A percentile compares a stretch with the other conserved stretches of the same genome.
Conservation (phyloP, 2,329 filamentous ascomycete genomes). For the Coniochaeta hoffmannii region DNA sequence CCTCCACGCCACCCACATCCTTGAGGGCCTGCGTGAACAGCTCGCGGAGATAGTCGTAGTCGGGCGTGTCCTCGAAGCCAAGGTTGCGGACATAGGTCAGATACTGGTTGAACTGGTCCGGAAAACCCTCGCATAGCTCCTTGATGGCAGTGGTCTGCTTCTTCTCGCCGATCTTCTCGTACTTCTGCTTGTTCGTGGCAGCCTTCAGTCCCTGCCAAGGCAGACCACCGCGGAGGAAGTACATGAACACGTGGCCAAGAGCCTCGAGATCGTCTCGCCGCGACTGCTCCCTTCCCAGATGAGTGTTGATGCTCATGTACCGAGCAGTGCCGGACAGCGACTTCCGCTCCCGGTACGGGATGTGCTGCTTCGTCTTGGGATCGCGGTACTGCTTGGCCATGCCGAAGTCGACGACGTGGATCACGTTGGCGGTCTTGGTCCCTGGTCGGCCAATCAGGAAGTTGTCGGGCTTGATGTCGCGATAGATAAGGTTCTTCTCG, state of each 20-base stretch:
- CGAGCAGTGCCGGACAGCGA: slow-evolving; percentile 92
- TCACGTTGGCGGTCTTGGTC: slow-evolving; percentile 93
- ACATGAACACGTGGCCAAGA: slow-evolving; percentile 67
- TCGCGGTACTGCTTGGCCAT: slow-evolving; percentile 99
- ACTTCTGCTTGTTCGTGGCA: slow-evolving; percentile 88
- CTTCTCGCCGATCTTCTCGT: slow-evolving; percentile 99
- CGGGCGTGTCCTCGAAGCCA: slow-evolving; percentile 95
- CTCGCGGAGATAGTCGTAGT: slow-evolving; percentile 96
- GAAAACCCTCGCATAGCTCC: slow-evolving; percentile 92
- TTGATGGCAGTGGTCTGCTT: slow-evolving; percentile 97
- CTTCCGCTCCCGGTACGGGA: slow-evolving; percentile 94
- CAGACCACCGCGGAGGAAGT: slow-evolving; percentile 63
- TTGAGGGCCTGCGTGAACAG: slow-evolving; percentile 95
- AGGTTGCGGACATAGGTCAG: slow-evolving; percentile 95
- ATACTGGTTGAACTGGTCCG: slow-evolving; percentile 97
- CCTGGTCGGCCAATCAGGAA: slow-evolving; percentile 91
- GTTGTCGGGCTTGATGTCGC: slow-evolving; percentile 99
- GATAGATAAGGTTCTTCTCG: slow-evolving; percentile 98
- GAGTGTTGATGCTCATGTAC: slow-evolving; percentile 99
- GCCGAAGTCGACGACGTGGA: slow-evolving; percentile 97
- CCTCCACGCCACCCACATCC: slow-evolving; percentile 88
- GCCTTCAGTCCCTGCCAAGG: slow-evolving; percentile 69
- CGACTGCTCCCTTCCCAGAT: slow-evolving; percentile 92
- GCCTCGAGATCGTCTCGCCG: slow-evolving; percentile 94
- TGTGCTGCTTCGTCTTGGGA: slow-evolving; percentile 98